These are phyloP conservation scores for Rhodomyrtus psidioides DNA, from an alignment of 441 rosid species.

Conservation along the genomic window DNA sequence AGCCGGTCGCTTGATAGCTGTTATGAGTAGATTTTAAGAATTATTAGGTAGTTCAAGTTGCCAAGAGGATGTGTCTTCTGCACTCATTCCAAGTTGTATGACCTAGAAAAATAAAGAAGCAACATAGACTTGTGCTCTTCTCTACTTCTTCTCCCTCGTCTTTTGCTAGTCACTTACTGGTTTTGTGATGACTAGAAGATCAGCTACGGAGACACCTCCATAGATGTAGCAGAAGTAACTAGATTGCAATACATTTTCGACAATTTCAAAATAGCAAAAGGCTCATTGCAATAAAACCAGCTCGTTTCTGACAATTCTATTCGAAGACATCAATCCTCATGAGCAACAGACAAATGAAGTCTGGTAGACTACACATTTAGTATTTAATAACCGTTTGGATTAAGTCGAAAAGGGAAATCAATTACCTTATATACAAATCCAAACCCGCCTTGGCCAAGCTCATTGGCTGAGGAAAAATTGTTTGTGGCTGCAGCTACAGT, in stretches of 20 bases:
- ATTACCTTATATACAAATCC: conserved; percentile 33
- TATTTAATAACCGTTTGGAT: neutral
- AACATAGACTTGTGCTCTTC: neutral
- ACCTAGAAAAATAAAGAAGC: neutral
- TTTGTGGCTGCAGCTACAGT: conserved; percentile 22
- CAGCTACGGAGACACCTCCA: neutral
- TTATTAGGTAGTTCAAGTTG: neutral
- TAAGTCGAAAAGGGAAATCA: neutral
- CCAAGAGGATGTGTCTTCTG: neutral
- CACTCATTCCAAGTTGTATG: neutral
- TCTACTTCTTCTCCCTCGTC: neutral
- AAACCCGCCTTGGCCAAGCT: conserved; percentile 22
- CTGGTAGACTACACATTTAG: neutral
- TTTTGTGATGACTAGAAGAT: neutral
- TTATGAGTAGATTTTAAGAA: neutral
- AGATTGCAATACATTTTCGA: neutral
- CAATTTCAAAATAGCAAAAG: neutral
- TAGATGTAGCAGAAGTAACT: neutral
- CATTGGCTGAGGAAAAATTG: neutral
- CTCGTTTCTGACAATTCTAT: neutral
- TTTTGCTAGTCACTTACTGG: neutral
- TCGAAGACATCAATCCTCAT: neutral
- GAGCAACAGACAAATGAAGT: neutral
- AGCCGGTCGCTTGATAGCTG: neutral
- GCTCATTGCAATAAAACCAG: neutral